Base-by-base conservation (phyloP, 2,329 filamentous ascomycete species). In the Epichloe sylvatica region DNA sequence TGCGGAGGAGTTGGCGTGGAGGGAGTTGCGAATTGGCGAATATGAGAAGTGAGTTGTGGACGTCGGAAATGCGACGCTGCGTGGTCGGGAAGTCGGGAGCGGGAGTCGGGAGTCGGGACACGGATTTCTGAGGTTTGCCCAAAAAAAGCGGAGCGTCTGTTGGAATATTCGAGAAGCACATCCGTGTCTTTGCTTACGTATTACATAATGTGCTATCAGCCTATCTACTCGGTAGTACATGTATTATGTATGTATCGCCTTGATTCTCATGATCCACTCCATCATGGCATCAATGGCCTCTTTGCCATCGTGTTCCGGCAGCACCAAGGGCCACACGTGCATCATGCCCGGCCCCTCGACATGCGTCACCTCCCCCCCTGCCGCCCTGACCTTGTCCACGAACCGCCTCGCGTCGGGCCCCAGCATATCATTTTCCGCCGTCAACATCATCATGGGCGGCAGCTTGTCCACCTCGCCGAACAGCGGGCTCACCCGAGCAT, bases 251-350 rank as follows among this genome's bases (percentile, higher is more conserved):
- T 19, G 19, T 19, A 19, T 19, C 19, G 19, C 33, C 9, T 30
- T 49, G 33, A 50, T 50, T 39, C 53, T 39, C 30, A 53, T 52
- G 37, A 65, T 34, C 57, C 60, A 65, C 21, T 55, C 43, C 0
- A 64, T 49, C 36, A 64, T 60, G 48, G 50, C 56, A 5, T 62
- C 55, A 21, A 61, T 46, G 1, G 62, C 61, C 30, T 54, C 48
- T 15, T 49, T 53, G 3, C 56, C 60, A 50, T 65, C 63, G 25
- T 56, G 55, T 4, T 62, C 55, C 23, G 50, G 7, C 19, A 61
- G 56, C 4, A 64, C 38, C 35, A 64, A 21, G 5, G 61, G 61
- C 62, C 63, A 65, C 8, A 61, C 60, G 35, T 65, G 63, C 45
- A 64, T 54, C 63, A 65, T 59, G 5, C 59, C 61, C 52, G 59